Evolutionary conservation across 2,329 filamentous ascomycete species (phyloP), one percentile per base, ranked within the genome.

Genomic region (Aspergillus glaucus): DNA sequence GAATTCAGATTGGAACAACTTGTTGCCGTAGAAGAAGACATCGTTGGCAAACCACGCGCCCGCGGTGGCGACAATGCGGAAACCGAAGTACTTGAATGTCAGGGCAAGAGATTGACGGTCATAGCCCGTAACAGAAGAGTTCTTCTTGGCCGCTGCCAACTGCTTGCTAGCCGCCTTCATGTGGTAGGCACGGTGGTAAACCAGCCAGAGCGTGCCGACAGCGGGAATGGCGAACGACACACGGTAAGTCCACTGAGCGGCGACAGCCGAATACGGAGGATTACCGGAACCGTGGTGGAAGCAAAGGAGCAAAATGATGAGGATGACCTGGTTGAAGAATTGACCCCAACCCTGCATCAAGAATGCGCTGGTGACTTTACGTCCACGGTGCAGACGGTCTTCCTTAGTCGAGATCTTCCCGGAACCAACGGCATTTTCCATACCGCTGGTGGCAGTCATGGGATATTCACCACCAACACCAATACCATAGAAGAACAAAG

Each of bases 261-360:
- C 77, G n/a, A 84, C 77, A 52, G 78, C 70, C 50, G 82, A 85
- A 76, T 96, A 96, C 3, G 90, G 89, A 19, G 87, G 82, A 58
- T 82, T 79, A 44, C 87, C 86, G 51, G 76, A 78, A 50, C 87
- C 87, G 63, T 85, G 83, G 78, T 95, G 89, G 80, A 95, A 93
- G 72, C 92, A 87, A 60, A 94, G 78, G 50, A 96, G 81, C 45
- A 94, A 77, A 47, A 95, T 67, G 62, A 97, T 95, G 55, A 97
- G 80, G 49, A 95, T 73, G 60, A 87, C 85, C 73, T 96, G 92
- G 80, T 97, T 97, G 76, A 88, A 77, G 68, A 95, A 88, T 71
- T 97, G 92, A 57, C 92, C 92, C 92, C 92, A 97, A 47, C 92
- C 92, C 72, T 97, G 92, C 92, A 97, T 96, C 72, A 97, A 72